Evolutionary conservation across 176 grass and related monocot species (phyloP).

Genomic region (Avena insularis): DNA sequence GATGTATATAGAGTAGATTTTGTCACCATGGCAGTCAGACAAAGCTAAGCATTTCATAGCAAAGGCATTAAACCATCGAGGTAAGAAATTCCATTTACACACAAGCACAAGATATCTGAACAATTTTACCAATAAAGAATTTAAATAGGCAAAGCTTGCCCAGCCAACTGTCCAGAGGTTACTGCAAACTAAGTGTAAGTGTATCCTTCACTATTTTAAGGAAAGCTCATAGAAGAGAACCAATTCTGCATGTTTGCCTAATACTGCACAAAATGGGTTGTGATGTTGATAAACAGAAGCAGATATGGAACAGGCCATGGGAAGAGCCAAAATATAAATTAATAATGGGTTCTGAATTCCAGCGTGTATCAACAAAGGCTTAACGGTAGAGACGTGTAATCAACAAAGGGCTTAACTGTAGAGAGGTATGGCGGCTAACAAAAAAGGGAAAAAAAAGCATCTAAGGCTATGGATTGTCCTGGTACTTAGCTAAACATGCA

Average conservation of each 20-base stretch:
- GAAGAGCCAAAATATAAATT: not conserved
- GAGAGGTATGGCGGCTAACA: not conserved
- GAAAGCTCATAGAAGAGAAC: not conserved
- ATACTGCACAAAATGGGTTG: not conserved
- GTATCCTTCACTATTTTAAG: too few species aligned
- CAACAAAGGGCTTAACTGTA: not conserved
- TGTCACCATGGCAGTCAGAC: constrained; percentile 21
- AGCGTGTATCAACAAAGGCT: not conserved
- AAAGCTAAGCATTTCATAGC: not conserved
- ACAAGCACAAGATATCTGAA: not conserved
- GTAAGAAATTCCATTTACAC: too few species aligned
- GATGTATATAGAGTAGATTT: not conserved
- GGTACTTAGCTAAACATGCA: not conserved
- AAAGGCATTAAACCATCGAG: not conserved
- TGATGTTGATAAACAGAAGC: not conserved
- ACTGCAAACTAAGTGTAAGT: too few species aligned
- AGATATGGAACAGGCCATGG: not conserved
- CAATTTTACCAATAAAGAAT: not conserved
- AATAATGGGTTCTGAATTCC: not conserved
- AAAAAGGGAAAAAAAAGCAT: not conserved
- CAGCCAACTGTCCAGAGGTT: too few species aligned
- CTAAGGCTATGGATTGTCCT: not conserved
- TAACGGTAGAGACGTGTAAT: not conserved
- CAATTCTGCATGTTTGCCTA: not conserved
- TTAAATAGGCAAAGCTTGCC: not conserved